phyloP scores from a whole-genome alignment of 2,329 filamentous ascomycete species.

The Drechmeria coniospora region DNA sequence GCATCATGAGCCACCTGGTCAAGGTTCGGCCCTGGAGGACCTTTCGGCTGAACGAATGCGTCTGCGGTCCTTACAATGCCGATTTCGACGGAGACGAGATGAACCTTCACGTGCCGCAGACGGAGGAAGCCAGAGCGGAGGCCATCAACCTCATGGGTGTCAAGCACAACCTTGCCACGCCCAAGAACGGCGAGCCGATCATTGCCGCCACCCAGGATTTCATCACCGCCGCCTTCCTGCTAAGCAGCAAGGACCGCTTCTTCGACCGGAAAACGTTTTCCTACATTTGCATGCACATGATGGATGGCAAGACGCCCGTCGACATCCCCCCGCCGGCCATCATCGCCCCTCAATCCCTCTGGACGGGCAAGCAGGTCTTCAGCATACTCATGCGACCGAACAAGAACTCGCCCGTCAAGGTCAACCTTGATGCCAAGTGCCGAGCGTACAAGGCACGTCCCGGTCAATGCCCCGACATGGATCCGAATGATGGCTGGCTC shows the following conservation, averaged over 20 bases:
- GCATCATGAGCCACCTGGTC: slow-evolving; percentile 90
- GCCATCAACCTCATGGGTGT: slow-evolving; percentile 96
- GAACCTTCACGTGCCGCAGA: slow-evolving; percentile 96
- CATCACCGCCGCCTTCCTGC: slow-evolving; percentile 83
- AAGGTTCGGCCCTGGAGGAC: slow-evolving; percentile 92
- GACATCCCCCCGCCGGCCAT: slow-evolving; percentile 80
- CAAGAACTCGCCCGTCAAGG: slow-evolving; percentile 60
- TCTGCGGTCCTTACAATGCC: slow-evolving; percentile 94
- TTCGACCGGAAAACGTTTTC: slow-evolving; percentile 80
- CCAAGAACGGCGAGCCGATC: slow-evolving; percentile 94
- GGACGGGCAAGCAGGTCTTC: slow-evolving; percentile 97
- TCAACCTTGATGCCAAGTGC: slow-evolving; percentile 90
- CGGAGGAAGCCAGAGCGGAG: slow-evolving; percentile 88
- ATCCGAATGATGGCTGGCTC: slow-evolving; percentile 77
- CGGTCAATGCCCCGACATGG: slow-evolving; percentile 50
- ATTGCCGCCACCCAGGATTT: slow-evolving; percentile 99
- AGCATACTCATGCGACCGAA: slow-evolving; percentile 84
- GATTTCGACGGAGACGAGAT: slow-evolving; percentile 99
- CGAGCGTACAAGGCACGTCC: slow-evolving; percentile 57
- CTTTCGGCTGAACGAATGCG: slow-evolving; percentile 94
- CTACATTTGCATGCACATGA: slow-evolving; percentile 88
- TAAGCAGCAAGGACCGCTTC: slow-evolving; percentile 87
- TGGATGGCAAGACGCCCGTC: slow-evolving; percentile 60
- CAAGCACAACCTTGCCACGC: slow-evolving; percentile 88
- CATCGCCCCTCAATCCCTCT: slow-evolving; percentile 69